phyloP scores from a whole-genome alignment of 495 filamentous ascomycete genomes.

The Penicillium coprophilum region DNA sequence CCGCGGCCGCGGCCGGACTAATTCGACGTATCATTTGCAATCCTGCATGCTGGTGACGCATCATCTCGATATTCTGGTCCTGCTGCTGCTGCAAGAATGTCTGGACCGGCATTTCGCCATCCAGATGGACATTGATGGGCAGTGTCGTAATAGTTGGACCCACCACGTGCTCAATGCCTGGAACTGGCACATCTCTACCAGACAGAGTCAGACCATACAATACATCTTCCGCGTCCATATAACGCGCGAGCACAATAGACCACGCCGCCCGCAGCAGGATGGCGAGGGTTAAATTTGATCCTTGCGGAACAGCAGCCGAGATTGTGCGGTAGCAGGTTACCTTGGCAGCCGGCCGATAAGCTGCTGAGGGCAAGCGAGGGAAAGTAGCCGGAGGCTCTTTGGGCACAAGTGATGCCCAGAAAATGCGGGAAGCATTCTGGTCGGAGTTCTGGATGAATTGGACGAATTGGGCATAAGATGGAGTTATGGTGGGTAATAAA shows the following conservation, averaged over 20 bases:
- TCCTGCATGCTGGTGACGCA: slow-evolving; percentile 44
- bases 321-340: neutral
- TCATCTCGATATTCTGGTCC: slow-evolving; percentile 32
- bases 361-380: neutral
- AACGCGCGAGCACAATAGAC: slow-evolving; percentile 33
- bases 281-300: slow-evolving; percentile 26
- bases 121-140: slow-evolving; percentile 47
- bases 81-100: slow-evolving; percentile 44
- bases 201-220: slow-evolving; percentile 35
- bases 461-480: slow-evolving; percentile 11
- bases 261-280: slow-evolving; percentile 36
- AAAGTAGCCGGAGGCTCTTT: neutral
- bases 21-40: slow-evolving; percentile 53
- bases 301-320: neutral
- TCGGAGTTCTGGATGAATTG: neutral
- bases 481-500: neutral
- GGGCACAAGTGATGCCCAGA: neutral
- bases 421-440: neutral
- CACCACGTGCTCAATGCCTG: slow-evolving; percentile 33
- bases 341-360: slow-evolving; percentile 3
- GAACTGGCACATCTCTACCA: slow-evolving; percentile 37
- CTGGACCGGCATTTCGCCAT: slow-evolving; percentile 22
- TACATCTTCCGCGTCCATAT: slow-evolving; percentile 34
- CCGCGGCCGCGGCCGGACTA: slow-evolving; percentile 46
- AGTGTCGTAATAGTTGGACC: slow-evolving; percentile 49